Evolutionary conservation across 805 yeast species (phyloP).

Genomic region (Starmera caribaea): DNA sequence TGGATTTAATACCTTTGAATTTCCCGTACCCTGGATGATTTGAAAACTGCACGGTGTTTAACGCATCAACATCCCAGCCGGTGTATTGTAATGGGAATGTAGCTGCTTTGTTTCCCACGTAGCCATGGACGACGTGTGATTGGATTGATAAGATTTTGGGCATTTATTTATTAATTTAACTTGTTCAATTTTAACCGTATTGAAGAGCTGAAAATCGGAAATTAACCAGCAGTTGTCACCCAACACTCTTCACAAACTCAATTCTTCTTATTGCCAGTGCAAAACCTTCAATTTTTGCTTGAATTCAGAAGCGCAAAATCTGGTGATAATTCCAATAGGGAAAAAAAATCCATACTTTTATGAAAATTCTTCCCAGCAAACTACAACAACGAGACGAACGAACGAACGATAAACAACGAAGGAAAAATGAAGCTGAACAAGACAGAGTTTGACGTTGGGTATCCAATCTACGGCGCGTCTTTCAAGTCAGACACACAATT

Average conservation of each 20-base stretch:
- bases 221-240: no score
- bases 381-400: no score
- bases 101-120: constrained; percentile 88
- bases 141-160: constrained; percentile 45
- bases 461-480: constrained; percentile 74
- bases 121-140: constrained; percentile 92
- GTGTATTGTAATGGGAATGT: constrained; percentile 79
- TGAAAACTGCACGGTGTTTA: constrained; percentile 82
- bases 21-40: constrained; percentile 86
- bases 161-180: not conserved
- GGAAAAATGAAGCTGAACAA: not conserved
- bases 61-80: constrained; percentile 89
- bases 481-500: constrained; percentile 53
- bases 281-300: no score
- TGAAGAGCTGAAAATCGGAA: no score
- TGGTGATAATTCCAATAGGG: no score
- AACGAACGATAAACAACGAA: no score
- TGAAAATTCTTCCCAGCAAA: not conserved
- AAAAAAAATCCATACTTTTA: no score
- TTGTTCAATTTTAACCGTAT: no score
- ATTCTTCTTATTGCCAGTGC: no score
- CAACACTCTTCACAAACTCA: no score
- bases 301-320: no score
- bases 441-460: constrained; percentile 30
- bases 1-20: constrained; percentile 48